A percentile compares a stretch with the other conserved stretches of the same genome.
phyloP scores from a whole-genome alignment of 192 early-diverging fungal species.

The Backusella psychrophila region DNA sequence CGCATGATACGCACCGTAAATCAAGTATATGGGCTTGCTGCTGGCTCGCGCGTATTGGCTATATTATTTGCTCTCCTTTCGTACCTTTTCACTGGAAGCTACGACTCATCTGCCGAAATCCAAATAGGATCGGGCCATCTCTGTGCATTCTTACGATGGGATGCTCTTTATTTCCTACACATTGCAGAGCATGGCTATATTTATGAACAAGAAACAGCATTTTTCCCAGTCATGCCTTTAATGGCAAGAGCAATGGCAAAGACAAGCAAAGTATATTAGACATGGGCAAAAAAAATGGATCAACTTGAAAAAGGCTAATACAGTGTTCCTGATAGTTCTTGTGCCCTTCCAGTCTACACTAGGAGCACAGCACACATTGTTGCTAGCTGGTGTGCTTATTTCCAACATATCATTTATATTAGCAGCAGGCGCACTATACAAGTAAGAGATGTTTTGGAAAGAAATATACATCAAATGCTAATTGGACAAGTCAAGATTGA shows the following conservation, averaged over 20 bases:
- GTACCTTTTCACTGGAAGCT: conserved; percentile 12
- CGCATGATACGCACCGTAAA: not conserved
- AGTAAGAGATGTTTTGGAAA: conserved; percentile 30
- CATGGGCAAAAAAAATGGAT: not conserved
- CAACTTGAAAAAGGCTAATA: not conserved
- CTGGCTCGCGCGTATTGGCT: not conserved
- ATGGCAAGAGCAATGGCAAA: conserved; percentile 54
- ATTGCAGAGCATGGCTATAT: conserved; percentile 77
- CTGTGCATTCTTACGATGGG: conserved; percentile 78
- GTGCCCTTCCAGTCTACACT: conserved; percentile 42
- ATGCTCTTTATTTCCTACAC: conserved; percentile 83
- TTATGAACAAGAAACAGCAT: conserved; percentile 89
- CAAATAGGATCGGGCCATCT: not conserved
- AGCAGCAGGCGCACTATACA: conserved; percentile 72
- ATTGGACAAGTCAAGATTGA: conserved; percentile 19
- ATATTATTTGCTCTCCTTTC: not conserved
- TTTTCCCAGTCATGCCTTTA: conserved; percentile 78
- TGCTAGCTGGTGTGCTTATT: conserved; percentile 65
- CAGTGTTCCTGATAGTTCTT: conserved; percentile 38
- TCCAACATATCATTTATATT: conserved; percentile 75
- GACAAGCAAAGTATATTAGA: conserved; percentile 33
- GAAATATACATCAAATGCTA: not conserved
- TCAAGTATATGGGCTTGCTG: conserved; percentile 12
- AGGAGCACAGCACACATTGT: conserved; percentile 42
- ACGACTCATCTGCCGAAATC: conserved; percentile 19